Base-by-base conservation (phyloP, 108 stramenopile genomes). In the Bacterosira constricta region DNA sequence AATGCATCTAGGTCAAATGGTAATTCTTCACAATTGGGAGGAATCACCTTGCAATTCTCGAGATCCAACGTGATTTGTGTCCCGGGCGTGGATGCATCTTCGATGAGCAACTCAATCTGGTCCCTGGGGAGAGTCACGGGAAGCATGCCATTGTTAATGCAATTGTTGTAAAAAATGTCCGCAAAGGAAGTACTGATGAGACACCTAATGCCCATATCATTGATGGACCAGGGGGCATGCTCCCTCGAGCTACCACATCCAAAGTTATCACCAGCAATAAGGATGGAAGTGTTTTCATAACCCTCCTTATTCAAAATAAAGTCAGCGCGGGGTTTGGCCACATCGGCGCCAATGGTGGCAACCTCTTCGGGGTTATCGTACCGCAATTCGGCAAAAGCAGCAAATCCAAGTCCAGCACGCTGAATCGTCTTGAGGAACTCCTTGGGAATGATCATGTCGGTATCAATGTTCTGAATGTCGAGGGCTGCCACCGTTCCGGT, bases 101-200 rank as follows among this genome's bases (percentile, higher is more conserved):
- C 74, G 49, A 96, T 64, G 26, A 97, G 75, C 27, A 46, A 73
- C 53, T 92, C 92, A 31, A 97, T 80, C 67, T 90, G 81, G 32
- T 80, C 83, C 35, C 92, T 82, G 6, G 83, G 68, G 47, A 97
- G 75, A 18, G 82, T 90, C 29, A 97, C 79, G 36, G 96, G 96
- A 39, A 96, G 84, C 93, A 97, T 97, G 11, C 96, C 96, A 63
- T 97, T 97, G 80, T 97, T 97, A 73, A 97, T 96, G 79, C 96
- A 97, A 76, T 97, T 97, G 83, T 96, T 96, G 89, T 92, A 97
- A 80, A 97, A 97, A 27, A 97, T 97, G 71, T 97, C 96, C 34
- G 94, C 94, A 83, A 97, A 97, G 11, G 87, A 88, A 41, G 96
- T 95, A 54, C 87, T 82, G 67, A 97, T 94, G 68, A 97, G 85